These are phyloP conservation scores for Pelargonium nanum DNA, from an alignment of 345 rosid genomes.

Conservation along the genomic window DNA sequence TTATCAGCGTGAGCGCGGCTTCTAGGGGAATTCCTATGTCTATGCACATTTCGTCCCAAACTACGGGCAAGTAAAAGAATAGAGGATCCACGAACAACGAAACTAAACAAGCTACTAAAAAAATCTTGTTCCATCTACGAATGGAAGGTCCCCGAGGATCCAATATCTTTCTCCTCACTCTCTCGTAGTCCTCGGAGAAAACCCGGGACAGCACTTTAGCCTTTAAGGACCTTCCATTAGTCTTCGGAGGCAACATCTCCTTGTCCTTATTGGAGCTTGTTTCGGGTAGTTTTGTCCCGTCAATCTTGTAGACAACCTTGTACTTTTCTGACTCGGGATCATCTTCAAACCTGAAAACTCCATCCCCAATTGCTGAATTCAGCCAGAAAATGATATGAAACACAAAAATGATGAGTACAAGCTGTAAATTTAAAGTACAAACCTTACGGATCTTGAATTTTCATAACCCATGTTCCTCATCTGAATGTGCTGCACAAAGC, in stretches of 20 bases:
- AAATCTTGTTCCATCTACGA: slow-evolving; percentile 63
- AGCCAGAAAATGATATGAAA: neutral
- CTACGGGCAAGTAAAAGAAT: slow-evolving; percentile 59
- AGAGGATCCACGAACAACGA: slow-evolving; percentile 80
- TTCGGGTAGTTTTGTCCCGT: slow-evolving; percentile 34
- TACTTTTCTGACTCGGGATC: slow-evolving; percentile 34
- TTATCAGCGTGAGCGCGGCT: slow-evolving; percentile 44
- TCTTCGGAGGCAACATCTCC: slow-evolving; percentile 15
- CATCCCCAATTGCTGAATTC: neutral
- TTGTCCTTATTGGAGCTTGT: slow-evolving; percentile 16
- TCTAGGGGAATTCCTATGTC: slow-evolving; percentile 44
- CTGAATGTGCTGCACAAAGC: neutral
- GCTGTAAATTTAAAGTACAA: slow-evolving; percentile 12
- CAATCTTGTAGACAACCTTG: slow-evolving; percentile 35
- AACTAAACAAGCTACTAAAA: slow-evolving; percentile 55
- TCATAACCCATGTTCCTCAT: slow-evolving; percentile 22
- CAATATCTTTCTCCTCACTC: slow-evolving; percentile 46
- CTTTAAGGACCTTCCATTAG: slow-evolving; percentile 37
- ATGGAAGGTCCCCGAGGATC: slow-evolving; percentile 65
- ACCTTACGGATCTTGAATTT: slow-evolving; percentile 73
- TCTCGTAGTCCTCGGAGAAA: slow-evolving; percentile 65
- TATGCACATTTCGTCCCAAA: slow-evolving; percentile 43
- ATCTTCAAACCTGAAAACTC: slow-evolving; percentile 43
- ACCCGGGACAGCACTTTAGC: slow-evolving; percentile 65
- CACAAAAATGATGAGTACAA: neutral